Evolutionary conservation across 441 rosid genomes (phyloP), one percentile per base, ranked within the genome.

Genomic region (Hura crepitans): DNA sequence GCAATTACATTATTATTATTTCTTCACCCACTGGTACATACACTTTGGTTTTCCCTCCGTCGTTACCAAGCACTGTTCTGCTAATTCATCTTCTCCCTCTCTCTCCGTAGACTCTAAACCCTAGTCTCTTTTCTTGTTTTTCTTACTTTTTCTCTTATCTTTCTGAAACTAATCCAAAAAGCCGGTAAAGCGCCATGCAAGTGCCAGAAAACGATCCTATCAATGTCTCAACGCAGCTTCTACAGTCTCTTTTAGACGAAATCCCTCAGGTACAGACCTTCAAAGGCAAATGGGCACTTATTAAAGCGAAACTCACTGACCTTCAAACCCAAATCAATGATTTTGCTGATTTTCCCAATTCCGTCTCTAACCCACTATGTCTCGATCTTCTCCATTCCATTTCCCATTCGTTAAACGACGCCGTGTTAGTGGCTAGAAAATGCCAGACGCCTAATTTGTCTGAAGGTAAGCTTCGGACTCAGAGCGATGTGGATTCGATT

Each of bases 401-500:
- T 43, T 75, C 84, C 0, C 74, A 55, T 28, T 79, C 97, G 17
- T 80, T 94, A 2, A 60, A 66, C 69, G 88, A 81, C 54, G 88
- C 93, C 14, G 70, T 84, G 22, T 69, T 77, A 15, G 75, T 87
- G 1, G 86, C 89, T 51, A 60, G 70, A 46, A 85, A 83, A 53
- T 92, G 97, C 22, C 81, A 82, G 31, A 56, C 75, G 8, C 46
- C 78, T 13, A 72, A 75, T 72, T 85, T 89, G 58, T 55, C 84
- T 1, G 81, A 89, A 30, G 98, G 98, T 3, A 94, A 94, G 82
- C 93, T 94, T 69, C 82, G 78, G 73, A 90, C 98, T 28, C 98
- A 94, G 83, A 94, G 94, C 66, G 91, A 90, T 15, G 80, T 94
- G 47, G 97, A 92, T 64, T 86, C 97, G 12, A 72, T 88, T 67